Base-by-base conservation (phyloP, 2,329 filamentous ascomycete species). In the Ophiostoma sp. region DNA sequence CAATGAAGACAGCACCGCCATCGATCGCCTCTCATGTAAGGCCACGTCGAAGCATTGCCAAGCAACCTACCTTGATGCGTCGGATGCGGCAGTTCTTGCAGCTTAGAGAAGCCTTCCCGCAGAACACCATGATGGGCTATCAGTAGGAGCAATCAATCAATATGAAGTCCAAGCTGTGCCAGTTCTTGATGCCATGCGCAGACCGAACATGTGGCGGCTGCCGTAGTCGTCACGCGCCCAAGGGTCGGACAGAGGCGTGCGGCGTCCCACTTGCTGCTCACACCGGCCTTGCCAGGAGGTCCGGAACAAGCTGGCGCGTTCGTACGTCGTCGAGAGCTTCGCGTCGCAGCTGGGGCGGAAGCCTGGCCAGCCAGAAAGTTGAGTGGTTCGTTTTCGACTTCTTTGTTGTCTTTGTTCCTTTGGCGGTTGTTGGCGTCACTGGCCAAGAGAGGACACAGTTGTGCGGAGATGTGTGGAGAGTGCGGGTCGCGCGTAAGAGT, bases 61-160 rank as follows among this genome's bases (percentile, higher is more conserved):
- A 59, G 3, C 33, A 28, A 79, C 84, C 73, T 79, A 87, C 86
- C 83, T 88, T 88, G 79, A 88, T 88, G 77, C 86, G 85, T 75
- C 86, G 82, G 48, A 82, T 84, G 72, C 86, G 85, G 78, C 86
- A 88, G 75, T 83, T 85, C 77, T 87, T 82, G 79, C 86, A 88
- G 77, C 86, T 86, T 78, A 86, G 83, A 7, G 86, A 88, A 76
- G 86, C 86, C 79, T 88, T 88, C 61, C 86, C 86, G 76, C 86
- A 88, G 79, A 87, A 88, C 63, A 88, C 86, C 86, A 88, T 88
- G 78, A 75, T 69, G 74, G 66, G 59, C 69, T 22, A 33, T n/a
- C 19, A n/a, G 31, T 15, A 8, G 28, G 45, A 48, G 12, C 42
- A 48, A 48, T 48, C 42, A 19, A 33, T 55, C 66, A 39, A 33